Percentiles rank a stretch among this genome's conserved stretches.
These are phyloP conservation scores for Moringa oleifera DNA, from an alignment of 345 rosid species.

Conservation along the genomic window DNA sequence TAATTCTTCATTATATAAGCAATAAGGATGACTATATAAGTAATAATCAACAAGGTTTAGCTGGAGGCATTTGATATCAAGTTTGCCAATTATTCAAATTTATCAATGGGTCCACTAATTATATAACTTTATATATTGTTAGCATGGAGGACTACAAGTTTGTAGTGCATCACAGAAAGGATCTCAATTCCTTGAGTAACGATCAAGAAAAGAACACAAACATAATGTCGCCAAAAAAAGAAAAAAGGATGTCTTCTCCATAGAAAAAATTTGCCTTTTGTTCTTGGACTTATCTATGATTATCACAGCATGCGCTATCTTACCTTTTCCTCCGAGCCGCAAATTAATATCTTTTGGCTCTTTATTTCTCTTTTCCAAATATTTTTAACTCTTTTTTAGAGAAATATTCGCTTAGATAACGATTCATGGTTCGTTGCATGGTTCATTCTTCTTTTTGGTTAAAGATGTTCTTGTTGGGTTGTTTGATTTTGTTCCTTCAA, in stretches of 20 bases:
- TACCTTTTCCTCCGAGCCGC: conserved; percentile 1
- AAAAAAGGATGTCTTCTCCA: background rate
- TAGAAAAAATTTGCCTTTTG: conserved; percentile 1
- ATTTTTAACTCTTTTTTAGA: conserved; percentile 1
- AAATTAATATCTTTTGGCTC: conserved; percentile 4
- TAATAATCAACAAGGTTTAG: too few species aligned
- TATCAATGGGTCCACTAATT: too few species aligned
- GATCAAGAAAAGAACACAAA: conserved; percentile 14
- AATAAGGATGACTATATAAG: too few species aligned
- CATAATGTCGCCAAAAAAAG: too few species aligned
- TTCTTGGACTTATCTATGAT: conserved; percentile 15
- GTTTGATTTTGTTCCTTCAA: conserved; percentile 17
- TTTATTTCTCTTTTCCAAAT: background rate
- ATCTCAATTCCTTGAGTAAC: conserved; percentile 16
- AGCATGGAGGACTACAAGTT: too few species aligned
- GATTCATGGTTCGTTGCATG: background rate
- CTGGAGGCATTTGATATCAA: too few species aligned
- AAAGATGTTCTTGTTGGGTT: conserved; percentile 2
- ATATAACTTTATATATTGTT: too few species aligned
- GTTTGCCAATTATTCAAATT: too few species aligned
- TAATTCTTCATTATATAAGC: too few species aligned
- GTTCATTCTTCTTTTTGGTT: background rate
- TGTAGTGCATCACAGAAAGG: too few species aligned
- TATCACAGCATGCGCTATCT: conserved; percentile 13
- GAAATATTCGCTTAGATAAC: background rate